Base-by-base conservation (phyloP, 1,284 basidiomycete genomes). In the Schizopora paradoxa region DNA sequence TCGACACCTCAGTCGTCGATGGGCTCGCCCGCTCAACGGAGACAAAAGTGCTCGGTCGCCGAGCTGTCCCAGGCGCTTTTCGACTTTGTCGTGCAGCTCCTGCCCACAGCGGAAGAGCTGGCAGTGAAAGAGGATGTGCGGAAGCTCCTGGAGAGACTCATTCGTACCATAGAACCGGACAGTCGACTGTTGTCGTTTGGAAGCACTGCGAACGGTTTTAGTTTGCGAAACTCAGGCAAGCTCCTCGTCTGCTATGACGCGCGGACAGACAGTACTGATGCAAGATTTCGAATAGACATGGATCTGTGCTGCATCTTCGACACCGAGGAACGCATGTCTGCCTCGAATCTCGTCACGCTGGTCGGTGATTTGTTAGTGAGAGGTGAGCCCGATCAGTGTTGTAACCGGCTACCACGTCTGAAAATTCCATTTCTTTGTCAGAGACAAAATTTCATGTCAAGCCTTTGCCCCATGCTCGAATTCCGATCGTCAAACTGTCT, bases 361-460 rank as follows among this genome's bases (percentile, higher is more conserved):
- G 80, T 98, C 34, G 92, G 92, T 35, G 86, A 93, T 66, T 73
- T 98, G 41, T 83, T 99, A 21, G 90, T 96, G 67, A 77, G 92
- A 65, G 89, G 91, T 92, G 57, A 53, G 77, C 69, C n/a, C 41
- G 6, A n/a, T 38, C 8, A 31, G 10, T 18, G 21, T 42, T 43
- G 34, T 45, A 26, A 41, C 31, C 27, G 18, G 41, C n/a, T 39
- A 38, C 36, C 38, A 41, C 18, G 19, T 54, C 47, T 50, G 45
- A 23, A 21, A 35, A 29, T 19, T 41, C 43, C 49, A 29, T 19
- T 38, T 18, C 19, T 38, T 44, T 37, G 36, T 11, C 62, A 86
- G 94, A 98, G 71, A 98, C 95, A 34, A 94, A 96, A 66, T 98
- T 98, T 64, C 87, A 86, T 60, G 93, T 99, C 68, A 97, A 98